phyloP scores from a whole-genome alignment of 1,284 basidiomycete genomes.

The Rhodotorula sp. region DNA sequence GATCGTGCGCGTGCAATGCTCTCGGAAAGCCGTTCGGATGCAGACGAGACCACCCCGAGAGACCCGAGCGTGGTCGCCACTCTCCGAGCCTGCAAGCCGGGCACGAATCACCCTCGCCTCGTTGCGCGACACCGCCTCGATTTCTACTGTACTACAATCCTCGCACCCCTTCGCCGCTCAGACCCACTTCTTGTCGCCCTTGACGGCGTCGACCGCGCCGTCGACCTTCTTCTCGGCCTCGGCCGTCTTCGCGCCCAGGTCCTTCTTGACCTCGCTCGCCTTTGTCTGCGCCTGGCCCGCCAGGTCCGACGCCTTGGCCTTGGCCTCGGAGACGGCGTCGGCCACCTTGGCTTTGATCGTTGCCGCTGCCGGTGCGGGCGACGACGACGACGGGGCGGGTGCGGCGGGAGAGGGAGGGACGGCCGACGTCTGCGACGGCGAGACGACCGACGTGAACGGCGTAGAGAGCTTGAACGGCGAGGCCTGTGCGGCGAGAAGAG shows the following conservation, averaged over 20 bases:
- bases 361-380: not conserved
- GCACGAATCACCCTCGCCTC: not conserved
- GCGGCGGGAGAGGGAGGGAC: slow-evolving; percentile 4
- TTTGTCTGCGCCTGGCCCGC: slow-evolving; percentile 15
- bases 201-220: slow-evolving; percentile 23
- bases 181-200: slow-evolving; percentile 35
- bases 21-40: too few relatives aligned
- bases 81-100: too few relatives aligned
- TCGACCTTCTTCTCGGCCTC: slow-evolving; percentile 27
- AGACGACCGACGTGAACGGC: slow-evolving; percentile 16
- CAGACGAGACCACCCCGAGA: too few relatives aligned
- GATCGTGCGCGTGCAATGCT: too few relatives aligned
- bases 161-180: not conserved
- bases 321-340: slow-evolving; percentile 17
- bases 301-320: slow-evolving; percentile 18
- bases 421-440: slow-evolving; percentile 6
- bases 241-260: slow-evolving; percentile 11
- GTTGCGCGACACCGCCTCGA: not conserved
- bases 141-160: not conserved
- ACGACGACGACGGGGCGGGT: slow-evolving; percentile 4
- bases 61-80: too few relatives aligned
- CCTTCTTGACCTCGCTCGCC: slow-evolving; percentile 22
- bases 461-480: slow-evolving; percentile 26
- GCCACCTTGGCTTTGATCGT: slow-evolving; percentile 13
- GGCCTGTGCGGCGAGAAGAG: slow-evolving; percentile 5